These are phyloP conservation scores for Thraustotheca clavata DNA, from an alignment of 352 stramenopile species.

Conservation along the genomic window DNA sequence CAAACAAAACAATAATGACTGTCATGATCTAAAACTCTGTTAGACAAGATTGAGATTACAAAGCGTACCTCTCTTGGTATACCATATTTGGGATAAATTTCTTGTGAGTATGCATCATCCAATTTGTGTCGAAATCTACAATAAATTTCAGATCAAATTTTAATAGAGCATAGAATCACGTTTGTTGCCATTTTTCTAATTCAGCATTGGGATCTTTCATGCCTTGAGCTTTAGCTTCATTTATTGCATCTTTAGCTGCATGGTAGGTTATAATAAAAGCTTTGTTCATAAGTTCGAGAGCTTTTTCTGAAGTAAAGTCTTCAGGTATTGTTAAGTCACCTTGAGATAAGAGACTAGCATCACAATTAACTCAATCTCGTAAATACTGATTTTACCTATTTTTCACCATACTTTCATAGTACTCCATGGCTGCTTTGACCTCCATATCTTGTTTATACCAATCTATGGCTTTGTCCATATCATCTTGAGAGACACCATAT, in stretches of 20 bases:
- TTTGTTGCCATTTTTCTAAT: slow-evolving; percentile 12
- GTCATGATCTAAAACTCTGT: too few relatives aligned
- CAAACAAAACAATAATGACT: too few relatives aligned
- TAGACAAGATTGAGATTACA: too few relatives aligned
- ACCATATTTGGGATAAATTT: too few relatives aligned
- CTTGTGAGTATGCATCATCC: too few relatives aligned
- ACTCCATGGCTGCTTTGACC: slow-evolving; percentile 12
- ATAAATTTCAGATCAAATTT: too few relatives aligned
- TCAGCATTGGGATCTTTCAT: slow-evolving; percentile 41
- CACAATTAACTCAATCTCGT: not conserved
- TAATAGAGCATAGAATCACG: too few relatives aligned
- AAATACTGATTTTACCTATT: slow-evolving; percentile 19
- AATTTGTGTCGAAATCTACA: too few relatives aligned
- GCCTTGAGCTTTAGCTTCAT: slow-evolving; percentile 54
- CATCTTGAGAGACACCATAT: slow-evolving; percentile 13
- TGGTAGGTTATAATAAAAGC: slow-evolving; percentile 66
- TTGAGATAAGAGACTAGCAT: not conserved
- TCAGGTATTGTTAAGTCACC: slow-evolving; percentile 31
- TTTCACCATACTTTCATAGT: slow-evolving; percentile 2
- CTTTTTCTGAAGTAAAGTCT: slow-evolving; percentile 58
- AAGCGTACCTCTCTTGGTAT: too few relatives aligned
- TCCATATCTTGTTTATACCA: not conserved
- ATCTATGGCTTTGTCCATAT: slow-evolving; percentile 9
- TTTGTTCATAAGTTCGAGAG: slow-evolving; percentile 48
- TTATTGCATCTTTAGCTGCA: slow-evolving; percentile 70